Evolutionary conservation across 768 basidiomycete genomes (phyloP), one percentile per base, ranked within the genome.

Genomic region (Mycena rosella): DNA sequence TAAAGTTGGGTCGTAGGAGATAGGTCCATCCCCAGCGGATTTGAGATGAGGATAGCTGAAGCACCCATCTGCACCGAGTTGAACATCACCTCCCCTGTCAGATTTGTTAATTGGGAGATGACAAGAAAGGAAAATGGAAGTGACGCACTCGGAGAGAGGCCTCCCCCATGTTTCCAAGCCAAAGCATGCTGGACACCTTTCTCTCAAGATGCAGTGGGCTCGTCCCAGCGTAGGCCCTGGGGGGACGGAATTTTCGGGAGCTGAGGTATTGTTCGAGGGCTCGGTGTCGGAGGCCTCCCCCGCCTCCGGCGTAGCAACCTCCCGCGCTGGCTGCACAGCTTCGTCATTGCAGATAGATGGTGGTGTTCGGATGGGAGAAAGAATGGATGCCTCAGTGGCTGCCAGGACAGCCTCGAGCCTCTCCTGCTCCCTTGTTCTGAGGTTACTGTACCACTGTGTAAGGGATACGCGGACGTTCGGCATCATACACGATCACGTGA

Each of bases 1-100:
- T 38, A 78, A 79, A 0, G 62, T 51, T 0, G 79, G 78, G 1
- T 79, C 66, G 29, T 82, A 78, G 27, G 80, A 80, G 5, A 53
- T 26, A 0, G 79, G 77, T 26, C 78, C 74, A 48, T 83, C 74
- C 4, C 80, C 80, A 0, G 75, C 77, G 5, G 64, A 54, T 0
- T 52, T 20, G 2, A 73, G 54, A 56, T 85, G 83, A 0, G 75
- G 68, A 60, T 84, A 80, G 52, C 81, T 78, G 64, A 84, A 83
- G 42, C 81, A 82, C 0, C 80, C 80, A 72, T 84, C 81, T 0
- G 74, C 72, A 0, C 75, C 75, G 1, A 84, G 67, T 45, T 82
- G 81, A 9, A 83, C 72, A 60, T 84, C 80, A 2, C 74, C 78
- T 0, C 83, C 80, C 1, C 80, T 78, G 34, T n/a, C 58, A 22